These are phyloP conservation scores for Calcarisporium arbuscula DNA, from an alignment of 2,329 filamentous ascomycete genomes.

Conservation along the genomic window DNA sequence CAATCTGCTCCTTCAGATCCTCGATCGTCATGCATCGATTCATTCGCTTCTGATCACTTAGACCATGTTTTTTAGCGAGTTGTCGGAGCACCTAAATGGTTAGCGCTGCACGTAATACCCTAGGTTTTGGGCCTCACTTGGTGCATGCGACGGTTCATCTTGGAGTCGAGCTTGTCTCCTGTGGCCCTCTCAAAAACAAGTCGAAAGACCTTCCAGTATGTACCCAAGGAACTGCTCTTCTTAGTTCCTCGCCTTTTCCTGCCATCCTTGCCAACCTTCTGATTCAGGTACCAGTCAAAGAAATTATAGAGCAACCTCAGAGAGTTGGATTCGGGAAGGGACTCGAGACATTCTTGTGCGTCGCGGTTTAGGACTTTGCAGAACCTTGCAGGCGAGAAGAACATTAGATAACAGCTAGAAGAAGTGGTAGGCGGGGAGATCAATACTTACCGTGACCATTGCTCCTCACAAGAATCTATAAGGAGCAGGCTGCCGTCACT, in stretches of 20 bases:
- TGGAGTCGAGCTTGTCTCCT: slow-evolving; percentile 10
- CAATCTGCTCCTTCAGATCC: slow-evolving; percentile 15
- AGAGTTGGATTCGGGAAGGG: too few species aligned
- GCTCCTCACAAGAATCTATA: slow-evolving; percentile 8
- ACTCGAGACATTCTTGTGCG: too few species aligned
- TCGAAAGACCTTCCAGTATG: slow-evolving; percentile 20
- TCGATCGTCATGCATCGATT: slow-evolving; percentile 18
- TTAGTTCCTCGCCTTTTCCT: slow-evolving; percentile 10
- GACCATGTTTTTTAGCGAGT: slow-evolving; percentile 13
- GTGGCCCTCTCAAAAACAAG: slow-evolving; percentile 17
- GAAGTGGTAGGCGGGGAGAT: slow-evolving; percentile 2
- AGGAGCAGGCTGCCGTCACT: slow-evolving; percentile 5
- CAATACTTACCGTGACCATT: slow-evolving; percentile 10
- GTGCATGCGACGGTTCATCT: slow-evolving; percentile 12
- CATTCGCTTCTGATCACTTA: slow-evolving; percentile 14
- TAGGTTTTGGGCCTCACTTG: slow-evolving; percentile 7
- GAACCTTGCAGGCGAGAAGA: too few species aligned
- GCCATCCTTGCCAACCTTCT: slow-evolving; percentile 11
- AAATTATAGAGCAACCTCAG: too few species aligned
- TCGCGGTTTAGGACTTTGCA: too few species aligned
- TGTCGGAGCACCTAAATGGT: slow-evolving; percentile 14
- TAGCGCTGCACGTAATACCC: not conserved
- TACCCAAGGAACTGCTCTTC: slow-evolving; percentile 17
- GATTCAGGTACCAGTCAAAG: slow-evolving; percentile 12
- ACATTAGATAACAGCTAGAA: slow-evolving; percentile 7